phyloP scores from a whole-genome alignment of 2,329 filamentous ascomycete genomes.

The Uncinocarpus reesii region DNA sequence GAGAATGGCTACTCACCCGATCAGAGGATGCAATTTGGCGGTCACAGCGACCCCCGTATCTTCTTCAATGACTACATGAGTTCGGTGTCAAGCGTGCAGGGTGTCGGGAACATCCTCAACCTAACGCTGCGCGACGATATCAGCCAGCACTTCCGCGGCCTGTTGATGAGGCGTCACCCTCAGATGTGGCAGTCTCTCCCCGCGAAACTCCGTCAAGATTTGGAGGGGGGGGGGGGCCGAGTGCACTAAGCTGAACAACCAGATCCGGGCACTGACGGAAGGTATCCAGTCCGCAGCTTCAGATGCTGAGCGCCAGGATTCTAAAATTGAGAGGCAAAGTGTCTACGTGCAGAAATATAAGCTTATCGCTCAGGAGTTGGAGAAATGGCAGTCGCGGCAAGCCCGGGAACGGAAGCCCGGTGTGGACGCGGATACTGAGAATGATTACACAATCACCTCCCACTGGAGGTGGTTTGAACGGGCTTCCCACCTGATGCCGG shows the following conservation, averaged over 20 bases:
- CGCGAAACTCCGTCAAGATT: constrained; percentile 2
- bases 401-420: not conserved
- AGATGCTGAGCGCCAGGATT: not conserved
- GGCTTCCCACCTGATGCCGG: too few relatives aligned
- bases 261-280: not conserved
- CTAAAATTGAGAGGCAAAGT: too few relatives aligned
- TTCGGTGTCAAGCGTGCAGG: not conserved
- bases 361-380: not conserved
- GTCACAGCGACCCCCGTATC: not conserved
- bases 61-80: not conserved
- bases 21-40: not conserved
- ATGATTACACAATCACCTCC: constrained; percentile 8
- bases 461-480: constrained; percentile 12
- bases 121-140: not conserved
- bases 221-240: not conserved
- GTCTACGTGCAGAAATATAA: not conserved
- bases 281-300: too few relatives aligned
- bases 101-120: not conserved
- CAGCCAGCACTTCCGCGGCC: not conserved
- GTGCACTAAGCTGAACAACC: not conserved
- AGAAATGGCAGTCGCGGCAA: not conserved
- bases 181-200: constrained; percentile 1
- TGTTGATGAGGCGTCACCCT: not conserved
- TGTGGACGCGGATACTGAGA: not conserved
- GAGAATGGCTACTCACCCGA: not conserved